Base-by-base conservation (phyloP, 176 grass and related monocot species). In the Phoenix dactylifera region DNA sequence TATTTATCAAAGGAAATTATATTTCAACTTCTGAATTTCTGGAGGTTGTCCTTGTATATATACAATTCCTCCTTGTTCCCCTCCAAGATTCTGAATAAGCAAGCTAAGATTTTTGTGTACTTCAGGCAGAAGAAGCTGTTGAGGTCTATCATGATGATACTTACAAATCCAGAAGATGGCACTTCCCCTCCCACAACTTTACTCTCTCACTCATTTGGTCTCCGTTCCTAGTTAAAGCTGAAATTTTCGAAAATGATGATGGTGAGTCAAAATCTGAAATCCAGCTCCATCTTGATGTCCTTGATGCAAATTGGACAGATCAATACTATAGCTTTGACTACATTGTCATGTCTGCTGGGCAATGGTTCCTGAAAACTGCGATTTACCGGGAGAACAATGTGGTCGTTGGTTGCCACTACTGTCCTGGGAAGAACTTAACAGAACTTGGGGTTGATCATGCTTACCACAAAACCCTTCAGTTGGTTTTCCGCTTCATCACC, bases 331-430 rank as follows among this genome's bases (percentile, higher is more conserved):
- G 61, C 25, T 96, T 85, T 56, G 86, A 96, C 53, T 88, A 96
- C 57, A 48, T 88, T 39, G 59, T 90, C 56, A 74, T 96, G 65
- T 86, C 92, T 3, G 86, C 77, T 20, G 92, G 92, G 44, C 92
- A 96, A 60, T 96, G 92, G 92, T 96, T 96, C 77, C 81, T 96
- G 26, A 96, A 75, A 62, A 18, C 59, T 9, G 83, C 83, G 23
- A 68, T 90, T 29, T 90, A 87, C 74, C 69, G 69, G 77, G 83
- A 85, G 55, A 88, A 85, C 48, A 82, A 55, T 57, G 79, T 55
- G 16, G 57, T 82, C 26, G 32, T 90, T 35, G 92, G 86, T 24
- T 90, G 92, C 64, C 92, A 96, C 62, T 54, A 88, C 75, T 96
- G 86, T 26, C 26, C 57, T 7, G 68, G 83, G 64, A 83, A 89